A percentile compares a stretch with the other conserved stretches of the same genome.
phyloP scores from a whole-genome alignment of 805 yeast genomes.

The Candida verbasci region DNA sequence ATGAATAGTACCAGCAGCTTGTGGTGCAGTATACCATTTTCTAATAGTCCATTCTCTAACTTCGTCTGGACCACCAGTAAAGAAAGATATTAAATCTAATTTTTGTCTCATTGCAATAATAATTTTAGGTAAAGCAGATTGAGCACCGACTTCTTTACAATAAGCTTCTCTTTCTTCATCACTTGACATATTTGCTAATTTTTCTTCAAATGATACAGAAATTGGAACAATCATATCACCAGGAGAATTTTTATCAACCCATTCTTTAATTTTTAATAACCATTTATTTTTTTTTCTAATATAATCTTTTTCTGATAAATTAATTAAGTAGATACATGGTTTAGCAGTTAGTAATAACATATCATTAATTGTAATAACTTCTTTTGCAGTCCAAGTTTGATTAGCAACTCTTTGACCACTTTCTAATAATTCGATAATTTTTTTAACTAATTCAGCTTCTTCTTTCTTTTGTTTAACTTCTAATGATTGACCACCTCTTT shows the following conservation, averaged over 20 bases:
- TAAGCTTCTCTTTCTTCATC: constrained; percentile 79
- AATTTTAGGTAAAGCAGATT: constrained; percentile 81
- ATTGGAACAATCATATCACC: constrained; percentile 87
- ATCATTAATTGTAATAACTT: constrained; percentile 83
- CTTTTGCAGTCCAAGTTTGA: constrained; percentile 82
- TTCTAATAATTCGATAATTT: constrained; percentile 72
- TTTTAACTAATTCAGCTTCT: constrained; percentile 70
- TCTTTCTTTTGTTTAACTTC: constrained; percentile 88
- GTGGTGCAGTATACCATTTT: constrained; percentile 91
- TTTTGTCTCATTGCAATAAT: constrained; percentile 83
- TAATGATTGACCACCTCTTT: constrained; percentile 83
- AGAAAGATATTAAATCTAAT: constrained; percentile 84
- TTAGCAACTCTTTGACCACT: constrained; percentile 86
- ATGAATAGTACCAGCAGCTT: constrained; percentile 98
- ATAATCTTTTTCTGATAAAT: constrained; percentile 85
- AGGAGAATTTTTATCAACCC: constrained; percentile 87
- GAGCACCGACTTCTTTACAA: constrained; percentile 67
- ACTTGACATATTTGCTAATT: constrained; percentile 79
- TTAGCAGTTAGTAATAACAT: constrained; percentile 91
- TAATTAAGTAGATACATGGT: constrained; percentile 89
- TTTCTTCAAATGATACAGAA: constrained; percentile 89
- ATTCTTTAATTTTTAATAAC: constrained; percentile 72
- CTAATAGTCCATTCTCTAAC: constrained; percentile 98
- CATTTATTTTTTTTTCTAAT: constrained; percentile 86
- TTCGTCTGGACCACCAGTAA: constrained; percentile 95